Conservation (phyloP, 1,284 basidiomycete species). For the Dichomitus squalens region DNA sequence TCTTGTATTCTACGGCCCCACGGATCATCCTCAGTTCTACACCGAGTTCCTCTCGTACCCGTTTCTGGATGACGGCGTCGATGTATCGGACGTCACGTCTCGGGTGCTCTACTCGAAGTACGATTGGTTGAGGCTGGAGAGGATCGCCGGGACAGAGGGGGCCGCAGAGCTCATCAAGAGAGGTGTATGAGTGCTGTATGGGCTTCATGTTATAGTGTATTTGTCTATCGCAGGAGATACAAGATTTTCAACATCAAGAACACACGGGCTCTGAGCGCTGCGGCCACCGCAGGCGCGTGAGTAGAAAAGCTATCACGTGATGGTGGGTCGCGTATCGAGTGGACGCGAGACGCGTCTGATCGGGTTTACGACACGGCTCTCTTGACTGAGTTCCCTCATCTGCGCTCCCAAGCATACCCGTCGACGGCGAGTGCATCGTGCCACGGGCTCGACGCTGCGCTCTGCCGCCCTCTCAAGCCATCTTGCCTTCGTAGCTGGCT, state of each 20-base stretch:
- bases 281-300: too few relatives aligned
- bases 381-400: not conserved
- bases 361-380: not conserved
- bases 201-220: not conserved
- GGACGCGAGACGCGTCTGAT: constrained; percentile 5
- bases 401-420: not conserved
- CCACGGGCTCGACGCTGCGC: not conserved
- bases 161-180: constrained; percentile 48
- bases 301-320: constrained; percentile 15
- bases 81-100: constrained; percentile 78
- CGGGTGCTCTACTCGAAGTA: constrained; percentile 84
- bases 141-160: constrained; percentile 69
- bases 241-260: not conserved
- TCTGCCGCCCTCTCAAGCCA: too few relatives aligned
- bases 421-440: not conserved
- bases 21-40: constrained; percentile 91
- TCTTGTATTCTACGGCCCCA: constrained; percentile 90
- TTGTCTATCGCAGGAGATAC: not conserved
- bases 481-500: too few relatives aligned
- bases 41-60: constrained; percentile 86
- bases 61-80: constrained; percentile 83
- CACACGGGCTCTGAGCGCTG: too few relatives aligned
- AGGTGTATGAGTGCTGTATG: constrained; percentile 3
- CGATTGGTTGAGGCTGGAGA: constrained; percentile 85
- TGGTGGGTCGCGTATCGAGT: constrained; percentile 7